phyloP scores from a whole-genome alignment of 2,329 filamentous ascomycete species.

The Ophiostoma piceae region DNA sequence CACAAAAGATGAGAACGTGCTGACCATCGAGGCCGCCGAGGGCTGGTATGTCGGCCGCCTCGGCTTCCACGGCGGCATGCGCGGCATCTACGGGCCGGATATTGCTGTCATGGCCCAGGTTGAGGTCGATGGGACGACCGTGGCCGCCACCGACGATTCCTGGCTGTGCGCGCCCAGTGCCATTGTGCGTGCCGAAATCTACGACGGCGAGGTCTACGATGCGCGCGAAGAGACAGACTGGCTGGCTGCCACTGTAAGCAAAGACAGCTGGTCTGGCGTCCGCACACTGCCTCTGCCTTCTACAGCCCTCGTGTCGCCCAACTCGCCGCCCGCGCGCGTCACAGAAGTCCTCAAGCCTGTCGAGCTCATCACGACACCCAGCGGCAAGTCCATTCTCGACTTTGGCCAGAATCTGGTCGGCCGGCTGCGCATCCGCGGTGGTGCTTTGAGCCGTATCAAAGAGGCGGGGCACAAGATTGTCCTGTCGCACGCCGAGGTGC shows the following conservation, averaged over 20 bases:
- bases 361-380: constrained; percentile 33
- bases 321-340: constrained; percentile 43
- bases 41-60: constrained; percentile 42
- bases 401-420: constrained; percentile 58
- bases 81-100: constrained; percentile 39
- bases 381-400: constrained; percentile 47
- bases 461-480: constrained; percentile 35
- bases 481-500: constrained; percentile 50
- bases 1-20: constrained; percentile 26
- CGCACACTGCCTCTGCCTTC: constrained; percentile 31
- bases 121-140: constrained; percentile 28
- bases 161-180: constrained; percentile 30
- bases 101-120: constrained; percentile 40
- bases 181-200: constrained; percentile 41
- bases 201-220: constrained; percentile 51
- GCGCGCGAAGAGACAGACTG: constrained; percentile 30
- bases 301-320: constrained; percentile 38
- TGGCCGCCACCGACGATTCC: constrained; percentile 9
- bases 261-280: constrained; percentile 2
- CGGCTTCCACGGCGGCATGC: constrained; percentile 26
- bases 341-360: constrained; percentile 33
- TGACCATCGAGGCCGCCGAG: constrained; percentile 40
- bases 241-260: neutral
- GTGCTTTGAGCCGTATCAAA: constrained; percentile 29
- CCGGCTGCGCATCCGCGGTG: constrained; percentile 37